phyloP scores from a whole-genome alignment of 2,329 filamentous ascomycete genomes.

The Ceratocystis alfenasii region DNA sequence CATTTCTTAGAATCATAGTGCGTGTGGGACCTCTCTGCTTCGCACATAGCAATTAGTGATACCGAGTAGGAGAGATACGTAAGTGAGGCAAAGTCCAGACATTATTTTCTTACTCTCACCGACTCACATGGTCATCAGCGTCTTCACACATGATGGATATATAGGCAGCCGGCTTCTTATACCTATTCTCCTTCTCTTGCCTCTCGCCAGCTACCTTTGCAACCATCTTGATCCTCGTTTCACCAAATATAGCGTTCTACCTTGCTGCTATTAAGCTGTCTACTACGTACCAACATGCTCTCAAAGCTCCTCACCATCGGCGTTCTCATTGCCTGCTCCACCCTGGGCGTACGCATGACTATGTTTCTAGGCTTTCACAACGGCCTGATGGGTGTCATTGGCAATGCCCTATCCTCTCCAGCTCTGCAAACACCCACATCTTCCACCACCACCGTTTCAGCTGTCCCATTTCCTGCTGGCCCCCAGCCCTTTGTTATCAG shows the following conservation, averaged over 20 bases:
- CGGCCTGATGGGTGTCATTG: constrained; percentile 14
- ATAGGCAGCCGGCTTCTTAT: neutral
- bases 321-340: neutral
- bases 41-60: too few relatives aligned
- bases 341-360: neutral
- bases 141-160: too few relatives aligned
- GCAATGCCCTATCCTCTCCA: neutral
- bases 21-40: too few relatives aligned
- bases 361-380: constrained; percentile 14
- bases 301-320: neutral
- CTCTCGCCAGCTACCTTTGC: neutral
- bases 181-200: neutral
- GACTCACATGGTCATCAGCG: too few relatives aligned
- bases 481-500: constrained; percentile 9
- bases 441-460: neutral
- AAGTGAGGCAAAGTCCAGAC: too few relatives aligned
- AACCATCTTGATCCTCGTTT: neutral
- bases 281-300: neutral
- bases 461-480: neutral
- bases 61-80: too few relatives aligned
- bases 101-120: too few relatives aligned
- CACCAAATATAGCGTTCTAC: neutral
- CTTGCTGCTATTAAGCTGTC: too few relatives aligned
- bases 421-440: neutral
- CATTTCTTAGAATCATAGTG: too few relatives aligned